Percentiles rank a stretch among this genome's conserved stretches.
These are phyloP conservation scores for Tuber magnatum DNA, from an alignment of 495 filamentous ascomycete species.

Conservation along the genomic window DNA sequence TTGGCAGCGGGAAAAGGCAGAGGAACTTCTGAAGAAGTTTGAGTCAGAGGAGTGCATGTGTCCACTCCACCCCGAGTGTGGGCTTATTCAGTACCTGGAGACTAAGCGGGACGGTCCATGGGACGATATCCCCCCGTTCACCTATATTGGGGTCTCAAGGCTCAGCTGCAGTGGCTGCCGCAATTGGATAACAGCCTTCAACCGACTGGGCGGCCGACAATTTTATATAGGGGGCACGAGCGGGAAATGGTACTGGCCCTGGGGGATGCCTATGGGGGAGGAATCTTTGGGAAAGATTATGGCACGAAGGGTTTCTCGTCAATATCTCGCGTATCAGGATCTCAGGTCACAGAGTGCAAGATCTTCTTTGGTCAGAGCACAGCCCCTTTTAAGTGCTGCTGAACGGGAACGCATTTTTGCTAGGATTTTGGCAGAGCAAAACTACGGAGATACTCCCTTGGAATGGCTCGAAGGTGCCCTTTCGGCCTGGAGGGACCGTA, in stretches of 20 bases:
- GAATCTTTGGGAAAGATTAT: background rate
- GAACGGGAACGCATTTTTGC: background rate
- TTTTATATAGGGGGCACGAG: background rate
- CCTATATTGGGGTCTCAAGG: background rate
- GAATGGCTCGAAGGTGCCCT: background rate
- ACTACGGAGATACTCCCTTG: background rate
- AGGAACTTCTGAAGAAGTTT: background rate
- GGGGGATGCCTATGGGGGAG: background rate
- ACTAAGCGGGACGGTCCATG: background rate
- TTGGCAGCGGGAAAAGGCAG: background rate
- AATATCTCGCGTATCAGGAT: background rate
- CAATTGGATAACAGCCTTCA: background rate
- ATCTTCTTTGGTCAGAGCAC: background rate
- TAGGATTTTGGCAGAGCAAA: background rate
- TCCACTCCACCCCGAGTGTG: constrained; percentile 3
- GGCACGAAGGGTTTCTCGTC: background rate
- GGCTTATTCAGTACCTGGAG: background rate
- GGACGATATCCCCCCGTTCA: background rate
- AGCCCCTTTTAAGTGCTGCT: background rate
- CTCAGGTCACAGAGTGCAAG: background rate
- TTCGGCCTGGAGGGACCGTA: background rate
- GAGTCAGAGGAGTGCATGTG: background rate
- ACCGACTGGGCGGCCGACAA: background rate
- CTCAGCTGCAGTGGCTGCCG: background rate
- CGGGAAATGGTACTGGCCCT: constrained; percentile 4